Percentiles rank a stretch among this genome's conserved stretches.
Evolutionary conservation across 2,329 filamentous ascomycete species (phyloP).

Genomic region (Talaromyces sp.): DNA sequence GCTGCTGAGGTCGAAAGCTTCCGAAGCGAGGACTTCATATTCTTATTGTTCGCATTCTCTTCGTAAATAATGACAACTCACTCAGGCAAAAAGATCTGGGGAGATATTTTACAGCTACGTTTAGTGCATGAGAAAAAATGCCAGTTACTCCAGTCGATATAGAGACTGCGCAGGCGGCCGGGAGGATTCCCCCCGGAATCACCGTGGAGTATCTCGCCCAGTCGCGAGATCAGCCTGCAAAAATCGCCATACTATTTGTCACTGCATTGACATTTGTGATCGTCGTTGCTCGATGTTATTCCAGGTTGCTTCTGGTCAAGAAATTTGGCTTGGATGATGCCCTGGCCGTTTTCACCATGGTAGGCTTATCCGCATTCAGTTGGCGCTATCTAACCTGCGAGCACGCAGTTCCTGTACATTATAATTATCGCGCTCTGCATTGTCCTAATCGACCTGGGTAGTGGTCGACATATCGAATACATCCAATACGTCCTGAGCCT

Average conservation of each 20-base stretch:
- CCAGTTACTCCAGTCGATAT: slow-evolving; percentile 20
- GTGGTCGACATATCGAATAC: slow-evolving; percentile 2
- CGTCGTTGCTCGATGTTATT: slow-evolving; percentile 41
- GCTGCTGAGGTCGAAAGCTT: background rate
- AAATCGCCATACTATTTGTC: slow-evolving; percentile 24
- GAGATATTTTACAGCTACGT: background rate
- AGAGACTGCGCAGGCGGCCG: slow-evolving; percentile 20
- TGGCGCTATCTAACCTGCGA: background rate
- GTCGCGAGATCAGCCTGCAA: slow-evolving; percentile 21
- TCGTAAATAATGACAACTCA: background rate
- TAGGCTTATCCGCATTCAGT: slow-evolving; percentile 17
- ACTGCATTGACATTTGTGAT: slow-evolving; percentile 24
- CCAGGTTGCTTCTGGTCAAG: slow-evolving; percentile 40
- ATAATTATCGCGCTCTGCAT: slow-evolving; percentile 3
- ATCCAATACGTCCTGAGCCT: slow-evolving; percentile 5
- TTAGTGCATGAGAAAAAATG: background rate
- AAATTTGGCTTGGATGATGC: slow-evolving; percentile 44
- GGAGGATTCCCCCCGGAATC: slow-evolving; percentile 20
- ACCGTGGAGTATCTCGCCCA: slow-evolving; percentile 24
- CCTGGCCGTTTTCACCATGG: slow-evolving; percentile 43
- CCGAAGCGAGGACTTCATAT: background rate
- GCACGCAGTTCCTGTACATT: slow-evolving; percentile 5
- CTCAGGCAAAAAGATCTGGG: background rate
- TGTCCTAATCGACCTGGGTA: slow-evolving; percentile 2
- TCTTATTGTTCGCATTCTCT: background rate